phyloP scores from a whole-genome alignment of 108 stramenopile genomes.

The Chaetoceros tenuissimus region DNA sequence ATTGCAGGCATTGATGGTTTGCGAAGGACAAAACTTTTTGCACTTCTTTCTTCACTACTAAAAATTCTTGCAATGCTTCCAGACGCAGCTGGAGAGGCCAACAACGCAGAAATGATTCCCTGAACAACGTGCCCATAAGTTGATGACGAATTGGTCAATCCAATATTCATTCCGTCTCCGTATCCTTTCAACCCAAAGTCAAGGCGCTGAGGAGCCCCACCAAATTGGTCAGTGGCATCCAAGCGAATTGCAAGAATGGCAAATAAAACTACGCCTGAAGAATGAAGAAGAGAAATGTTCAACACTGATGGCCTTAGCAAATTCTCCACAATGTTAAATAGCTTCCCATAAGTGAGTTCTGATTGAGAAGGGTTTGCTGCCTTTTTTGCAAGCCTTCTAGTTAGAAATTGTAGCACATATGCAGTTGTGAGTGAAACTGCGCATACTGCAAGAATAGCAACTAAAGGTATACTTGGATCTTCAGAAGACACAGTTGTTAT shows the following conservation, averaged over 20 bases:
- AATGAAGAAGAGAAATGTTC: not conserved
- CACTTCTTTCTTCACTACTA: not conserved
- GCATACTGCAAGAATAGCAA: not conserved
- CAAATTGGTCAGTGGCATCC: not conserved
- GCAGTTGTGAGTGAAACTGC: not conserved
- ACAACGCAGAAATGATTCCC: not conserved
- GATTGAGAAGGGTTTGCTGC: not conserved
- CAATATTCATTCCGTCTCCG: conserved; percentile 2
- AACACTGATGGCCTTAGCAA: not conserved
- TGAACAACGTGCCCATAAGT: conserved; percentile 1
- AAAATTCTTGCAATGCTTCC: not conserved
- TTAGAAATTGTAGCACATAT: not conserved
- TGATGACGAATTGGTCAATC: not conserved
- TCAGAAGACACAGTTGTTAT: not conserved
- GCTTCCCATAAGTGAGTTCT: not conserved
- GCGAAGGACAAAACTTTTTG: not conserved
- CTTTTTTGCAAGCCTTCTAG: not conserved
- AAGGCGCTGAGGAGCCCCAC: not conserved
- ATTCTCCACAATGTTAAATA: not conserved
- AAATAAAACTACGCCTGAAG: not conserved
- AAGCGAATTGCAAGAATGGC: not conserved
- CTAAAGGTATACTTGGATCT: not conserved
- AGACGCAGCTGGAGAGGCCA: conserved; percentile 1
- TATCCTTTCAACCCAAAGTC: conserved; percentile 6
- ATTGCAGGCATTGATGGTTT: not conserved